Conservation (phyloP, 139 green algal species). For the Micractinium sp. region DNA sequence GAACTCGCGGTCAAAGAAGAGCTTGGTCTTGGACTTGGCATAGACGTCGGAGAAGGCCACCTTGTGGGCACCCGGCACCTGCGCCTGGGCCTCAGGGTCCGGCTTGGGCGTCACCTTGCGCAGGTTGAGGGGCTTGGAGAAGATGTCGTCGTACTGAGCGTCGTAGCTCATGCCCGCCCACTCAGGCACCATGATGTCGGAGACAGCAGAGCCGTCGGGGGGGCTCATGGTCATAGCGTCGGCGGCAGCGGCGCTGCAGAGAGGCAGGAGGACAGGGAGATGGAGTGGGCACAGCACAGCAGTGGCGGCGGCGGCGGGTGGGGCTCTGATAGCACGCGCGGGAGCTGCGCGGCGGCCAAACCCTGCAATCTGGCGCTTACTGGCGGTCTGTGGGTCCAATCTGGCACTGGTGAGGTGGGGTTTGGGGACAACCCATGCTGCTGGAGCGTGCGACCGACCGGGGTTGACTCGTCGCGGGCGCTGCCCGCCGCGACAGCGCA, state of each 20-base stretch:
- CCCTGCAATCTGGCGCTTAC: background rate
- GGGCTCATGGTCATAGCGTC: background rate
- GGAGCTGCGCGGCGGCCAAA: background rate
- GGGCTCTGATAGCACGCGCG: background rate
- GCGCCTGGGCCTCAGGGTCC: conserved; percentile 63
- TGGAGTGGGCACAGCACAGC: background rate
- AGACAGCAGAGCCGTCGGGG: background rate
- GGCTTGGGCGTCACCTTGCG: conserved; percentile 82
- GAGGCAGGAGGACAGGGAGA: background rate
- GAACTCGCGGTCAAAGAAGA: conserved; percentile 70
- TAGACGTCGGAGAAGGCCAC: conserved; percentile 76
- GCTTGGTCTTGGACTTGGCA: conserved; percentile 50
- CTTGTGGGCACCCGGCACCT: conserved; percentile 49
- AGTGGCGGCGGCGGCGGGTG: background rate
- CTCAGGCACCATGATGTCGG: conserved; percentile 24
- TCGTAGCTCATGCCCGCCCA: conserved; percentile 34
- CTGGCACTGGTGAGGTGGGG: too few relatives aligned
- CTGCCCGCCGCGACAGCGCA: conserved; percentile 18
- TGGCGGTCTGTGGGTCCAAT: background rate
- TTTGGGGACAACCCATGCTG: too few relatives aligned
- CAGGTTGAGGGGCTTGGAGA: conserved; percentile 63
- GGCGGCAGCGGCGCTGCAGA: conserved; percentile 6
- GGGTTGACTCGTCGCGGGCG: background rate
- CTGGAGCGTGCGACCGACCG: too few relatives aligned
- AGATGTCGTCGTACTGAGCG: conserved; percentile 84